Base-by-base conservation (phyloP, 306 rosid genomes). In the Fragaria iinumae region DNA sequence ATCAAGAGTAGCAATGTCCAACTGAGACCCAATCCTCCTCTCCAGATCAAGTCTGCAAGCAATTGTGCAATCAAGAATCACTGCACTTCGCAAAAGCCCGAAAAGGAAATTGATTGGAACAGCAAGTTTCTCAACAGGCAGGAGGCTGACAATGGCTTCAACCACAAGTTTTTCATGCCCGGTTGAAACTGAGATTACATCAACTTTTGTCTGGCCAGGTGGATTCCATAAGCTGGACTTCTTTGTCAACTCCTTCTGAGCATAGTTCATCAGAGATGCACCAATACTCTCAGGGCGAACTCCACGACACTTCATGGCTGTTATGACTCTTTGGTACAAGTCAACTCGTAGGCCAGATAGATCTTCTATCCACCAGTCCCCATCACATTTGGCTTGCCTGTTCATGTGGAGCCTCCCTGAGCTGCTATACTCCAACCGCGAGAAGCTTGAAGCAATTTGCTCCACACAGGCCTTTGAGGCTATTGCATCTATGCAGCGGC, bases 341-440 rank as follows among this genome's bases (percentile, higher is more conserved):
- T 96, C 99, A 23, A 90, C 80, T 41, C 99, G 86, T 49, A 96
- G 87, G 81, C 84, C 90, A n/a, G 97, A 92, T 65, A 96, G 88
- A 83, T 96, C 99, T 81, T 96, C 99, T 47, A 96, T 89, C 99
- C 99, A 96, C 99, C 99, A 96, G 73, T 96, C 99, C 69, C 89
- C 90, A 32, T 91, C 98, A 77, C 90, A 82, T 81, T 93, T 96
- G 39, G 97, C 86, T 67, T 93, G 97, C 82, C 86, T 85, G 80
- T 93, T 93, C 99, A 96, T 96, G 71, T 96, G 97, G 48, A 96
- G 81, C 82, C 98, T 88, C 57, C 99, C 99, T 32, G 99, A 96
- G 81, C 93, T 91, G 93, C 99, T 96, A 65, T 96, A 96, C 90
- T 96, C 99, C 50, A 96, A 87, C 53, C 99, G 79, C 13, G 99